A percentile compares a stretch with the other conserved stretches of the same genome.
These are phyloP conservation scores for Nannochloris sp. DNA, from an alignment of 139 green algal genomes.

Conservation along the genomic window DNA sequence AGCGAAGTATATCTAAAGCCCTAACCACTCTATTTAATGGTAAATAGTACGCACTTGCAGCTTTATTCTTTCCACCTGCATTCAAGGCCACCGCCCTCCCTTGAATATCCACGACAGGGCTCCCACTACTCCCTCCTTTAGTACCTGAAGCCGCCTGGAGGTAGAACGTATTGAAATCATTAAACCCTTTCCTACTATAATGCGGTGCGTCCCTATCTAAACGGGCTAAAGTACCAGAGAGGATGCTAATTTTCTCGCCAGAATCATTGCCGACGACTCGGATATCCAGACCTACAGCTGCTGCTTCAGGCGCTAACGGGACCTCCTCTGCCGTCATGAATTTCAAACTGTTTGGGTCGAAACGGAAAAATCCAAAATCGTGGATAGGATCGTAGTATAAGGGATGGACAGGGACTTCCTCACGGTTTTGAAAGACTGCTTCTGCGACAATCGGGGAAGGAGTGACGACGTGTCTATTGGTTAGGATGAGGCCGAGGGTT, in stretches of 20 bases:
- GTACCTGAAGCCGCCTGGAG: conserved; percentile 69
- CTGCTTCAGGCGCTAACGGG: conserved; percentile 64
- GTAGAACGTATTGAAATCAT: conserved; percentile 94
- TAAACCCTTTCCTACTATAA: conserved; percentile 69
- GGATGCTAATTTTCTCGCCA: conserved; percentile 79
- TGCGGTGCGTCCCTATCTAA: conserved; percentile 80
- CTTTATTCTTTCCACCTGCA: conserved; percentile 80
- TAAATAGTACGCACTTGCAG: conserved; percentile 82
- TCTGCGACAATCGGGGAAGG: conserved; percentile 79
- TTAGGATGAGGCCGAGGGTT: conserved; percentile 74
- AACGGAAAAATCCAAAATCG: conserved; percentile 57
- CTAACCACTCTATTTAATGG: background rate
- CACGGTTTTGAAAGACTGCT: conserved; percentile 86
- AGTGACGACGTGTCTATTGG: conserved; percentile 86
- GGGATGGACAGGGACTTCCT: conserved; percentile 55
- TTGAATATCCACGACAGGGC: conserved; percentile 71
- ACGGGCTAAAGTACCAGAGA: conserved; percentile 76
- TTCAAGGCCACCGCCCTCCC: conserved; percentile 83
- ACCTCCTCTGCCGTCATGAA: conserved; percentile 65
- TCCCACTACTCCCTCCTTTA: conserved; percentile 68
- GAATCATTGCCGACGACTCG: conserved; percentile 86
- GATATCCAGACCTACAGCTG: conserved; percentile 81
- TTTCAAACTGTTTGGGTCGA: conserved; percentile 61
- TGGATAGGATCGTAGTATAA: conserved; percentile 45
- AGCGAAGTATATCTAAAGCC: too few species aligned